phyloP scores from a whole-genome alignment of 2,329 filamentous ascomycete species.

The Thielaviopsis euricoi region DNA sequence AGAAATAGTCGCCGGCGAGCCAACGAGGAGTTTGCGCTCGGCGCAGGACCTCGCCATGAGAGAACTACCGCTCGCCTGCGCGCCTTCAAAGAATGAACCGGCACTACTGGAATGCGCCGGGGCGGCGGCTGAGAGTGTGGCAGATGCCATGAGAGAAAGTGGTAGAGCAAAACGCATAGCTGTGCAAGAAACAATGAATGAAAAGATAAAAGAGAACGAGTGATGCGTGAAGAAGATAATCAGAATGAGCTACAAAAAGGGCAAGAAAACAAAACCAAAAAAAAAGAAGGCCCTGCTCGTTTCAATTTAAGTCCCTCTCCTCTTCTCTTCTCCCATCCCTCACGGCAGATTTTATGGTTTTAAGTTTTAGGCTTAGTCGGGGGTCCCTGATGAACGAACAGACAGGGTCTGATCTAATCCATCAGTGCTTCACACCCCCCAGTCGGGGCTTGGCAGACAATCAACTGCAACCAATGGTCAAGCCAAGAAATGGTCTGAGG shows the following conservation, averaged over 20 bases:
- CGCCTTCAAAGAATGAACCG: neutral
- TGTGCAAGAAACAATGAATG: neutral
- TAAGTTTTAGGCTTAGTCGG: too few relatives aligned
- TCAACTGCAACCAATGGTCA: too few relatives aligned
- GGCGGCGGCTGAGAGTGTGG: neutral
- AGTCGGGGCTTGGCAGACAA: too few relatives aligned
- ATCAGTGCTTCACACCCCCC: too few relatives aligned
- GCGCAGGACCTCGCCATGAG: too few relatives aligned
- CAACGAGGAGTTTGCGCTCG: slow-evolving; percentile 23
- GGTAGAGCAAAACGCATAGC: neutral
- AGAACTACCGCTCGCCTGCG: neutral
- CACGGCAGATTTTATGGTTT: neutral
- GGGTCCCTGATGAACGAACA: neutral
- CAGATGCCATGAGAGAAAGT: neutral
- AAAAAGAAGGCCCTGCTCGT: too few relatives aligned
- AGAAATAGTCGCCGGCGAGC: slow-evolving; percentile 23
- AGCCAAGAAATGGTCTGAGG: neutral
- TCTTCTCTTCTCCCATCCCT: too few relatives aligned
- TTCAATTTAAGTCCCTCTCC: too few relatives aligned
- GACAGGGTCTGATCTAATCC: neutral
- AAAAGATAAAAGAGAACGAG: neutral
- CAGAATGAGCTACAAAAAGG: too few relatives aligned
- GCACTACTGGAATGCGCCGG: neutral
- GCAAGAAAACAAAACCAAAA: too few relatives aligned
- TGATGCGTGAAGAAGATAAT: too few relatives aligned